These are phyloP conservation scores for Botryotinia narcissicola DNA, from an alignment of 2,329 filamentous ascomycete genomes.

Conservation along the genomic window DNA sequence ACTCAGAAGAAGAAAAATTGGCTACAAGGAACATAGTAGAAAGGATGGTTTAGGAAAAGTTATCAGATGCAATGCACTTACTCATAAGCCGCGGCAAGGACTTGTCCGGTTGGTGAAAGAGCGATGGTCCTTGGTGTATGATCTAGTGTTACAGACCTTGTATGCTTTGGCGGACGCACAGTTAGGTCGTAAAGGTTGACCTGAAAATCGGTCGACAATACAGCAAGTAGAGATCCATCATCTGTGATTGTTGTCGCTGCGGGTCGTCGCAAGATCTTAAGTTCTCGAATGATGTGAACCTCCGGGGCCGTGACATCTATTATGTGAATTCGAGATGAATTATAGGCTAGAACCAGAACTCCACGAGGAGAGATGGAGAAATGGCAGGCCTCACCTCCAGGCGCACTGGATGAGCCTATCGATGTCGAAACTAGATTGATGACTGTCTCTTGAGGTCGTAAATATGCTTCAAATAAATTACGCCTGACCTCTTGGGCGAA, in stretches of 20 bases:
- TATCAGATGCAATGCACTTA: constrained; percentile 36
- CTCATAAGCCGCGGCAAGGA: constrained; percentile 81
- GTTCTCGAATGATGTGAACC: constrained; percentile 67
- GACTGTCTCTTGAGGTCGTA: constrained; percentile 66
- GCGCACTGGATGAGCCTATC: constrained; percentile 76
- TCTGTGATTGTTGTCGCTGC: constrained; percentile 76
- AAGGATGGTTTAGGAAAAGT: neutral
- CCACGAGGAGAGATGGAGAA: constrained; percentile 77
- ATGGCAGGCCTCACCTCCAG: constrained; percentile 80
- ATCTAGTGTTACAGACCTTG: constrained; percentile 74
- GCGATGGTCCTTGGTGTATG: constrained; percentile 76
- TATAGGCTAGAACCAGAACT: constrained; percentile 74
- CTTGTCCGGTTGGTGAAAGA: constrained; percentile 75
- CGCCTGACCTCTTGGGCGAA: constrained; percentile 72
- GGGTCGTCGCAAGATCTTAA: constrained; percentile 76
- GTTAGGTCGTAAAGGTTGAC: constrained; percentile 80
- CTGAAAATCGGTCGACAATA: constrained; percentile 78
- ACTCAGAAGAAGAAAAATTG: neutral
- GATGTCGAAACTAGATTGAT: constrained; percentile 81
- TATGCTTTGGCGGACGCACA: constrained; percentile 62
- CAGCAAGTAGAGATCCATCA: constrained; percentile 71
- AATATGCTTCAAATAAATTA: constrained; percentile 73
- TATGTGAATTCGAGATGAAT: constrained; percentile 80
- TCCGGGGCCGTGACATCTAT: constrained; percentile 62
- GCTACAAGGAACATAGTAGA: neutral